Evolutionary conservation across 202 grass and related monocot genomes (phyloP).

Genomic region (Cymbopogon flexuosus): DNA sequence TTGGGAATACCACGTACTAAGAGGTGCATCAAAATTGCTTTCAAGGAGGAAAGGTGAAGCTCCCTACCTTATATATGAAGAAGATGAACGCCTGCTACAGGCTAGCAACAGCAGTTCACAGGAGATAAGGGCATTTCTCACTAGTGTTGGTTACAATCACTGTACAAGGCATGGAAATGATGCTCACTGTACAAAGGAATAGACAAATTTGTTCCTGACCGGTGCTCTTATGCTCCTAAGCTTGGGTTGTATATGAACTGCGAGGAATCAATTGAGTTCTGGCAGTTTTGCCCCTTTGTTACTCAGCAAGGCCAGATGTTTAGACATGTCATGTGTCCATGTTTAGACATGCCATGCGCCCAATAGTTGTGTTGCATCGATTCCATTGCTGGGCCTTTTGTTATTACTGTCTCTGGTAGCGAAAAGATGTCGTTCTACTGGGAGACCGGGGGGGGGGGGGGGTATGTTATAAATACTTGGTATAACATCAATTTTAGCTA

Average conservation of each 20-base stretch:
- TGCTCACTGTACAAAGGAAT: conserved; percentile 82
- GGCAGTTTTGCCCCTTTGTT: neutral
- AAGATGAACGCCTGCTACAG: conserved; percentile 75
- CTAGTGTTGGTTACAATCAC: conserved; percentile 63
- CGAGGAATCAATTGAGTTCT: conserved; percentile 13
- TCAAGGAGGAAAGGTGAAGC: conserved; percentile 77
- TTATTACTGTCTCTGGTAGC: neutral
- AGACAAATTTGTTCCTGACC: conserved; percentile 17
- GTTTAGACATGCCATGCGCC: neutral
- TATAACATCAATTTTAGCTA: neutral
- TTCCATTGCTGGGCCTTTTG: neutral
- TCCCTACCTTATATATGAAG: conserved; percentile 91
- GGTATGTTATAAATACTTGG: neutral
- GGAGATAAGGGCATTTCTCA: conserved; percentile 76
- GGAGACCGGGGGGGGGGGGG: neutral
- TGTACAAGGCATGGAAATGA: conserved; percentile 60
- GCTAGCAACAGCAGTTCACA: conserved; percentile 73
- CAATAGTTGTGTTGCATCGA: neutral
- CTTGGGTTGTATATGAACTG: neutral
- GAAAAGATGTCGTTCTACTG: neutral
- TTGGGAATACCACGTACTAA: conserved; percentile 90
- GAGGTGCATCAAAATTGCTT: conserved; percentile 67
- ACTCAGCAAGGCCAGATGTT: neutral
- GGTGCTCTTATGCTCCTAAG: neutral
- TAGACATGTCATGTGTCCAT: neutral